Base-by-base conservation (phyloP, 2,329 filamentous ascomycete genomes). In the Colletotrichum kahawae region DNA sequence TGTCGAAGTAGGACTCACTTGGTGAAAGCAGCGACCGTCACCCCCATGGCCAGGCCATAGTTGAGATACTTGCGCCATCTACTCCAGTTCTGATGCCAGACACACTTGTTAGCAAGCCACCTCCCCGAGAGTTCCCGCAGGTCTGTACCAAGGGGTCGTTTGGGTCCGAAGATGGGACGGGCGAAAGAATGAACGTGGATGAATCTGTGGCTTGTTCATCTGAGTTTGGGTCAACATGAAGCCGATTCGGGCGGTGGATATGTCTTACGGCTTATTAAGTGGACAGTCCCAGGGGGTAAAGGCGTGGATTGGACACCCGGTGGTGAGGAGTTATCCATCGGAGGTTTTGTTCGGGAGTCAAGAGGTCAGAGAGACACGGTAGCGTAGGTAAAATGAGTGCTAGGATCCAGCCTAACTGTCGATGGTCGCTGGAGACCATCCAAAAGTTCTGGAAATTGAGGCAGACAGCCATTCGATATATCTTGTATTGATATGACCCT, bases 121-220 rank as follows among this genome's bases (percentile, higher is more conserved):
- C 29, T 63, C 43, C 10, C 8, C 7, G 14, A 7, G 13, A 16
- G n/a, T 14, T 54, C 27, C 14, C 48, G 8, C 16, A 57, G 33
- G 34, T 9, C 29, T 79, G 56, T 33, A 83, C 82, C 29, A 83
- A 69, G 2, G 82, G 82, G 10, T 83, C 82, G 56, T 83, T 83
- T 7, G 82, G 82, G 2, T 83, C 79, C 36, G 73, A 73, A 18
- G 75, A 65, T 43, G 75, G 75, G 9, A 34, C 43, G 12, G 75
- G 75, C 3, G 75, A 75, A 7, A 76, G 64, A n/a, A 73, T 48
- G 21, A 76, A 77, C 13, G 18, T 36, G 10, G 38, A 29, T 18
- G 59, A 51, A 18, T 73, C 73, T 21, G 63, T 34, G 5, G 62
- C 69, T 16, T 62, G 9, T 12, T 65, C 66, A 36, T 70, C 75